Evolutionary conservation across 257 asterid species (phyloP), one percentile per base, ranked within the genome.

Genomic region (Paraleonurus japonicus): DNA sequence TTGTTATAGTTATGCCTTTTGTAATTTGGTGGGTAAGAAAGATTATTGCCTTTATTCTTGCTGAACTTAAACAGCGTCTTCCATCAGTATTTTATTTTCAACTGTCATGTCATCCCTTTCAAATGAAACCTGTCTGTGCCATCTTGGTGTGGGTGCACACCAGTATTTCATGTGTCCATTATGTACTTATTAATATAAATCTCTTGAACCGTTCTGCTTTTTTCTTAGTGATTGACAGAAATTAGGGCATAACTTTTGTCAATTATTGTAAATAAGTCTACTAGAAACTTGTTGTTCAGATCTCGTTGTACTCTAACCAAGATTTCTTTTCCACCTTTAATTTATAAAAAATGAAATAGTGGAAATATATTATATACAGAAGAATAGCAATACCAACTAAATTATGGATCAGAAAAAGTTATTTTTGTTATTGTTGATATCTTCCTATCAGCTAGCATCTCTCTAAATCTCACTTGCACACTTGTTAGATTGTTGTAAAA

Each of bases 401-500:
- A 48, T 32, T 50, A 30, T 73, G 54, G 51, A 13, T 50, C 63
- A 63, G 48, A 58, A 66, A 69, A 55, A 13, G n/a, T n/a, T 45
- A 47, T 33, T 3, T 71, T 7, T 68, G 48, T 67, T 70, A 26
- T 47, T 58, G 67, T 32, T 17, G 12, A 20, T 20, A 26, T 69
- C 61, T 57, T 65, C 64, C 66, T 53, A 28, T 47, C 41, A 20
- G 32, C 65, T 64, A 39, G 8, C 43, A 67, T 61, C 58, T 66
- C 59, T 64, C 55, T 24, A 17, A 19, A 51, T 53, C 74, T 75
- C 74, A 64, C 41, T 51, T 58, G 50, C 65, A 15, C 39, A 71
- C 61, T 59, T 50, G 47, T 64, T 67, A 61, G 26, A 51, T 22
- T 66, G 33, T 19, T 35, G 35, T 43, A 45, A 72, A 57, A 57